A percentile compares a stretch with the other conserved stretches of the same genome.
phyloP scores from a whole-genome alignment of 805 yeast genomes.

The Peterozyma toletana region DNA sequence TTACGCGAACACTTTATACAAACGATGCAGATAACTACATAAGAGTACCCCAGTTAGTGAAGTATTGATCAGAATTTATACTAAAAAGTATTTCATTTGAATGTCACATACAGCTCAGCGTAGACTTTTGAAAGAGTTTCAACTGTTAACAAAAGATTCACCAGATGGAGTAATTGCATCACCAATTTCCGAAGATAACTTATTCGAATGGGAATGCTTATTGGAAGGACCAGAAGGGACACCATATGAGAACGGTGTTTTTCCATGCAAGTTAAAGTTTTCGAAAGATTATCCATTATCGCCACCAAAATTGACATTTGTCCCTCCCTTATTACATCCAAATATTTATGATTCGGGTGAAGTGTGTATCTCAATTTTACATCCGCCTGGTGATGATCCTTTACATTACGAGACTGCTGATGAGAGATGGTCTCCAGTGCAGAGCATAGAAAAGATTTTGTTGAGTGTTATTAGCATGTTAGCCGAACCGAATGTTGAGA shows the following conservation, averaged over 20 bases:
- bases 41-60: too few relatives aligned
- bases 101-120: slow-evolving; percentile 64
- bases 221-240: slow-evolving; percentile 47
- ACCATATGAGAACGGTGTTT: slow-evolving; percentile 43
- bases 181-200: slow-evolving; percentile 49
- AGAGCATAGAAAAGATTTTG: slow-evolving; percentile 93
- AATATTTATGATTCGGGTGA: slow-evolving; percentile 92
- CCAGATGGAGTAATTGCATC: slow-evolving; percentile 97
- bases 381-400: slow-evolving; percentile 97
- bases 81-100: neutral
- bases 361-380: slow-evolving; percentile 92
- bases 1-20: neutral
- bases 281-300: slow-evolving; percentile 86
- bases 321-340: slow-evolving; percentile 85
- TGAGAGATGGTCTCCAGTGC: slow-evolving; percentile 98
- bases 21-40: too few relatives aligned
- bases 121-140: slow-evolving; percentile 81
- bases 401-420: slow-evolving; percentile 91
- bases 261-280: slow-evolving; percentile 87
- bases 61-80: too few relatives aligned
- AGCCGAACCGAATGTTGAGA: slow-evolving; percentile 93
- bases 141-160: slow-evolving; percentile 76
- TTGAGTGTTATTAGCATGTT: slow-evolving; percentile 92
- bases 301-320: slow-evolving; percentile 85
- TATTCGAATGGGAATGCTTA: slow-evolving; percentile 44